These are phyloP conservation scores for Triticum urartu DNA, from an alignment of 176 grass and related monocot species.

Conservation along the genomic window DNA sequence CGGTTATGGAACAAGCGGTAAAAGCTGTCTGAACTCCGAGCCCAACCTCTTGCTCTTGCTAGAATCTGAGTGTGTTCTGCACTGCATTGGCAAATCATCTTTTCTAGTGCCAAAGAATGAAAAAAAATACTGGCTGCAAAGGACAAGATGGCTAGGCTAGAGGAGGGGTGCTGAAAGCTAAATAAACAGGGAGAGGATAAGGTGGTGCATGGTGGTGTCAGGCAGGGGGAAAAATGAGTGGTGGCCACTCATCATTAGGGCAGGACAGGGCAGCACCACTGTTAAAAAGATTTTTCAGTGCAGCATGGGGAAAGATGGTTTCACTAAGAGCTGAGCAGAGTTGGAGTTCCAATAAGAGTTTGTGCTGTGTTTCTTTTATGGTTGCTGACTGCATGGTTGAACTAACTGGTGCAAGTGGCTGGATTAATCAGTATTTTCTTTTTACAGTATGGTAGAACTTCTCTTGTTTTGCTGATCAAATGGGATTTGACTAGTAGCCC, in stretches of 20 bases:
- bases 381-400: not conserved
- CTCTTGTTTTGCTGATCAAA: not conserved
- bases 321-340: slow-evolving; percentile 15
- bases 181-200: slow-evolving; percentile 45
- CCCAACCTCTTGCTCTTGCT: not conserved
- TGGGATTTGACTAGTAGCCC: slow-evolving; percentile 6
- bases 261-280: slow-evolving; percentile 6
- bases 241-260: slow-evolving; percentile 34
- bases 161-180: not conserved
- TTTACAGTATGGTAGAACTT: not conserved
- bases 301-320: slow-evolving; percentile 14
- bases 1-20: not conserved
- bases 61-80: slow-evolving; percentile 28
- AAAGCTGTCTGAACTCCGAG: slow-evolving; percentile 30
- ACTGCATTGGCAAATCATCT: not conserved
- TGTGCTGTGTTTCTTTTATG: not conserved
- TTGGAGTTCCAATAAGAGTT: slow-evolving; percentile 9
- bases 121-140: not conserved
- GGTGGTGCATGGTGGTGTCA: slow-evolving; percentile 36
- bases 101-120: not conserved
- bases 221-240: slow-evolving; percentile 2
- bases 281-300: slow-evolving; percentile 25
- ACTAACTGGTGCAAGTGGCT: not conserved
- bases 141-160: not conserved
- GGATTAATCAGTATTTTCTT: not conserved